Base-by-base conservation (phyloP, 139 green algal species). In the Tetraselmis striata region DNA sequence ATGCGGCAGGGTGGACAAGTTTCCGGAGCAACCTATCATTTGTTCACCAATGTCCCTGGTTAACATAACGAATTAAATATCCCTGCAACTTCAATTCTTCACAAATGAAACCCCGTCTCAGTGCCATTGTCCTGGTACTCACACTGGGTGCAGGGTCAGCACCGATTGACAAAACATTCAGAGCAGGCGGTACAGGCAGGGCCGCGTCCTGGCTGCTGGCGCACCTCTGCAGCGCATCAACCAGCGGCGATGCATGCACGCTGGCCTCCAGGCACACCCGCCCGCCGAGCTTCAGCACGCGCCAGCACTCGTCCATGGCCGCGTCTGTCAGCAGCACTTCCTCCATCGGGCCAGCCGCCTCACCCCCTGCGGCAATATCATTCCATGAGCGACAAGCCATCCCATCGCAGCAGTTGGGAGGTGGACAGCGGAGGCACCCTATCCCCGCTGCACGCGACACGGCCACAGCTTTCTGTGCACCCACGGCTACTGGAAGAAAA, bases 191-290 rank as follows among this genome's bases (percentile, higher is more conserved):
- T 5, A 67, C 11, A 18, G 18, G 45, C 45, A 67, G 18, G 11
- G 45, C 5, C 11, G 45, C 11, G 45, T 18, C 45, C 11, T 18
- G 45, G 18, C 11, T 5, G 45, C 18, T 67, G 45, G 45, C 45
- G 45, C 45, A 67, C 45, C 45, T 5, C 45, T 67, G 11, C 45
- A 67, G 5, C 45, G 45, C 45, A 18, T 67, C 45, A 18, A 67
- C 18, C 45, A 67, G 18, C 45, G 45, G 45, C 11, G 45, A 5
- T 25, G 45, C 45, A 18, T 25, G 23, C 1, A 79, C 28, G 2
- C 75, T 59, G 74, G 85, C 87, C 78, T 92, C 83, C 18, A 82
- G 67, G 28, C 84, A 89, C 58, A 92, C 58, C 31, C 59, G 29
- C 0, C 89, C 88, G 1, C 84, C 86, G 0, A 86, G 83, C 77